Conservation (phyloP, 208 protist genomes). For the Wallacemonas sp. region DNA sequence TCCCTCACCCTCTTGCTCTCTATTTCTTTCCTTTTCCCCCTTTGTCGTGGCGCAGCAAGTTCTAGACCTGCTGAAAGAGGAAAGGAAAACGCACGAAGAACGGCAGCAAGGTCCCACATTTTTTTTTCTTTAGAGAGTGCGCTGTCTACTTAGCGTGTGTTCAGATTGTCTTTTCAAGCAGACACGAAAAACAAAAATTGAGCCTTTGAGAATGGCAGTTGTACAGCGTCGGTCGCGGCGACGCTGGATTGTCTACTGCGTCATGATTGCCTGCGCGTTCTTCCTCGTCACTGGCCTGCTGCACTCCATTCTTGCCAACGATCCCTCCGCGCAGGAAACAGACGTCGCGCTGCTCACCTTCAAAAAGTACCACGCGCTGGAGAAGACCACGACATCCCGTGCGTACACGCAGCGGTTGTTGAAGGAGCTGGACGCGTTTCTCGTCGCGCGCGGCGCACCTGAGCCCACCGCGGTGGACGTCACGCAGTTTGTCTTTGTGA, state of each 20-base stretch:
- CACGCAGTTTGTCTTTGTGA: conserved; percentile 66
- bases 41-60: too few species aligned
- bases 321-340: neutral
- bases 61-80: neutral
- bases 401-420: neutral
- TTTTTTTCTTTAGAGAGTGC: too few species aligned
- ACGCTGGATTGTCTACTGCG: conserved; percentile 1
- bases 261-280: neutral
- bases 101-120: too few species aligned
- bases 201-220: too few species aligned
- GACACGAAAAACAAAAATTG: too few species aligned
- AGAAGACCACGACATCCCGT: neutral
- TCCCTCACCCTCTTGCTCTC: neutral
- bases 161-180: too few species aligned
- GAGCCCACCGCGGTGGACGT: conserved; percentile 21
- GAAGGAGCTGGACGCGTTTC: neutral
- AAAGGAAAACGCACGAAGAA: neutral
- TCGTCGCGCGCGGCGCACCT: conserved; percentile 18
- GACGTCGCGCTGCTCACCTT: neutral
- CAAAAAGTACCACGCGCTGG: neutral
- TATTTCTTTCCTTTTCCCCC: neutral
- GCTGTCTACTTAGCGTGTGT: too few species aligned
- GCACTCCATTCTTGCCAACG: conserved; percentile 6
- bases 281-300: conserved; percentile 11
- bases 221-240: neutral